A percentile compares a stretch with the other conserved stretches of the same genome.
Conservation (phyloP, 139 green algal species). For the Chlamydomonas applanata region DNA sequence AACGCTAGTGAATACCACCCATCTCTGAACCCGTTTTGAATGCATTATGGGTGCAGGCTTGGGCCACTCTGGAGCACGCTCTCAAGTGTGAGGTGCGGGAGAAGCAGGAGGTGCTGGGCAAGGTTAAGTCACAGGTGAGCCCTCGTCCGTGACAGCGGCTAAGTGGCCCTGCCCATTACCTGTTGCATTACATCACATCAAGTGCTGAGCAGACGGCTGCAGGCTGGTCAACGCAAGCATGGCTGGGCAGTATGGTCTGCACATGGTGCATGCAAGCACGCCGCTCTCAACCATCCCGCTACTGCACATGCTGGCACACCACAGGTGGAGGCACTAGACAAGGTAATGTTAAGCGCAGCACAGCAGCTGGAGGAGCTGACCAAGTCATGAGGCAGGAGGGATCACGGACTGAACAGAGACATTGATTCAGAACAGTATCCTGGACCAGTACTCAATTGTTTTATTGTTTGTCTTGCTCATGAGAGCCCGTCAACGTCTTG, state of each 20-base stretch:
- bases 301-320: neutral
- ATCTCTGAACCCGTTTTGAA: too few relatives aligned
- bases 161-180: neutral
- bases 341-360: neutral
- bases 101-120: constrained; percentile 28
- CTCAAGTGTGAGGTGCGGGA: constrained; percentile 35
- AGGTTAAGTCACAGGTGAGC: constrained; percentile 19
- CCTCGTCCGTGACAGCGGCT: neutral
- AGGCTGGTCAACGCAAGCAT: neutral
- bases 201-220: neutral
- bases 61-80: constrained; percentile 38
- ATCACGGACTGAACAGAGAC: too few relatives aligned
- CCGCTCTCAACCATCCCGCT: neutral
- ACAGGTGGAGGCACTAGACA: constrained; percentile 1
- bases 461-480: too few relatives aligned
- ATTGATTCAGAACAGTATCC: too few relatives aligned
- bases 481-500: too few relatives aligned
- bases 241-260: neutral
- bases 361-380: neutral
- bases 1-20: too few relatives aligned
- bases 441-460: too few relatives aligned
- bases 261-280: too few relatives aligned
- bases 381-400: neutral
- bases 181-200: neutral
- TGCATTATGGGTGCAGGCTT: constrained; percentile 39